These are phyloP conservation scores for Loxodes magnus DNA, from an alignment of 73 alveolate species.

Conservation along the genomic window DNA sequence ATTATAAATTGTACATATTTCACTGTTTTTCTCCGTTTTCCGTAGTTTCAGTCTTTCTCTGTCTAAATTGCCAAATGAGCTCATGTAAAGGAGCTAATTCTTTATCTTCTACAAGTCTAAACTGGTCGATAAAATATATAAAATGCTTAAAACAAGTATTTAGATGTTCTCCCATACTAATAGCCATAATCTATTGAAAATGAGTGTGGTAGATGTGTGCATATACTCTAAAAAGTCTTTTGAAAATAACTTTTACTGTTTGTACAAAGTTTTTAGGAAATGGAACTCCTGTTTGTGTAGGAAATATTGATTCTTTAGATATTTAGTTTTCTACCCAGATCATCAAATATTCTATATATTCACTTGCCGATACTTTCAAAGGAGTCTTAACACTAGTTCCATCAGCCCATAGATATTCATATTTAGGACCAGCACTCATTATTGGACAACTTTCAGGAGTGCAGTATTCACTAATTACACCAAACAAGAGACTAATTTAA, in stretches of 20 bases:
- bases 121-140: constrained; percentile 82
- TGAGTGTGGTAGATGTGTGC: constrained; percentile 98
- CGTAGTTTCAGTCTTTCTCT: background rate
- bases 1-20: too few species aligned
- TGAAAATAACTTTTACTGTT: constrained; percentile 89
- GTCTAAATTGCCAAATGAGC: constrained; percentile 68
- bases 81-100: constrained; percentile 95
- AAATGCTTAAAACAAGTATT: constrained; percentile 95
- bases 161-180: constrained; percentile 86
- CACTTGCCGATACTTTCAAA: constrained; percentile 90
- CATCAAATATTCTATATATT: constrained; percentile 93
- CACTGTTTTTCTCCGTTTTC: too few species aligned
- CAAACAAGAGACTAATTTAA: constrained; percentile 72
- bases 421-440: constrained; percentile 88
- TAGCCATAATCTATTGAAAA: constrained; percentile 86
- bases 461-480: constrained; percentile 70
- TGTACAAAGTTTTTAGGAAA: constrained; percentile 36
- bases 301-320: constrained; percentile 89
- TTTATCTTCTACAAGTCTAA: constrained; percentile 83
- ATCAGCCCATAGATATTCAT: constrained; percentile 97
- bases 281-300: constrained; percentile 20
- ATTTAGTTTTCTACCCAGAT: constrained; percentile 95
- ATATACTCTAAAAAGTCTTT: constrained; percentile 97
- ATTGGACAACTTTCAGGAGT: constrained; percentile 79
- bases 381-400: constrained; percentile 94